These are phyloP conservation scores for Aspergillus brunneoviolaceus DNA, from an alignment of 2,329 filamentous ascomycete genomes.

Conservation along the genomic window DNA sequence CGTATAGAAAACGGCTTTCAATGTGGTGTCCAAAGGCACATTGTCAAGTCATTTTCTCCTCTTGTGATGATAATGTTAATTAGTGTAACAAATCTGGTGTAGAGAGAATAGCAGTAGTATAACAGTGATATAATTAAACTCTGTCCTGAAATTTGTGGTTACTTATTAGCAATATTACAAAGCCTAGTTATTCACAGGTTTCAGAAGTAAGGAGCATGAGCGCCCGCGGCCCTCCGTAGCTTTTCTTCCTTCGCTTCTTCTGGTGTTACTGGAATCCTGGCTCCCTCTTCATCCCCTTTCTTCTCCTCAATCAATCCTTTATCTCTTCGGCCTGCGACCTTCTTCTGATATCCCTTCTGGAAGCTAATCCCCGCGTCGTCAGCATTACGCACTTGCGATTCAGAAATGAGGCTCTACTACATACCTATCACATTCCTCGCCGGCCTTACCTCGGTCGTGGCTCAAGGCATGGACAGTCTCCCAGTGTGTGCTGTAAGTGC, in stretches of 20 bases:
- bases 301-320: too few species aligned
- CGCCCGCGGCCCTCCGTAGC: background rate
- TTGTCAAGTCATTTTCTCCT: background rate
- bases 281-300: too few species aligned
- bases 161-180: background rate
- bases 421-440: constrained; percentile 54
- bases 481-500: constrained; percentile 58
- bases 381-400: constrained; percentile 2
- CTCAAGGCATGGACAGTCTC: constrained; percentile 48
- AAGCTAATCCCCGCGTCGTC: too few species aligned
- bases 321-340: too few species aligned
- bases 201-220: background rate
- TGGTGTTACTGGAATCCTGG: too few species aligned
- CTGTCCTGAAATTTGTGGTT: background rate
- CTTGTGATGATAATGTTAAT: background rate
- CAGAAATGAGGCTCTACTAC: constrained; percentile 52
- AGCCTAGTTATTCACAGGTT: background rate
- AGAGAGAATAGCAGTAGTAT: background rate
- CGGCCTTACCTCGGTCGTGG: constrained; percentile 49
- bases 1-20: too few species aligned
- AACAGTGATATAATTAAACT: background rate
- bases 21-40: background rate
- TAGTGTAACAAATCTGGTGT: background rate
- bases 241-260: background rate
- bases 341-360: too few species aligned